Conservation (phyloP, 2,329 filamentous ascomycete genomes). For the Colletotrichum destructivum region DNA sequence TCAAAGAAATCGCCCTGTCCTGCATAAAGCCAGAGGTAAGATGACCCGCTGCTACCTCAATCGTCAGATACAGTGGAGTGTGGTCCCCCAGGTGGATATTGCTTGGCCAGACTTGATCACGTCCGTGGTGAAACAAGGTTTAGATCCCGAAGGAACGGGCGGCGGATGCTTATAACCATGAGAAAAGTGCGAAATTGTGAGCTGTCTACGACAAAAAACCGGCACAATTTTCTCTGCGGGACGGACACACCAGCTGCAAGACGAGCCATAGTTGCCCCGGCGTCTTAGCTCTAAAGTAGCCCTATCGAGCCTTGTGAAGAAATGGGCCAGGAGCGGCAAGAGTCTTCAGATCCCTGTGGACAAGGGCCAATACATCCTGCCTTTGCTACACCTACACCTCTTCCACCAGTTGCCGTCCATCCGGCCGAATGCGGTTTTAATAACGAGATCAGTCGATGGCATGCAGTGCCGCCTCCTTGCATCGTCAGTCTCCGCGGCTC, state of each 20-base stretch:
- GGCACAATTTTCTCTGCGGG: not conserved
- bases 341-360: not conserved
- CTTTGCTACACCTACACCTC: not conserved
- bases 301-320: not conserved
- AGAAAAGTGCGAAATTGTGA: not conserved
- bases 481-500: not conserved
- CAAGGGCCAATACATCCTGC: too few relatives aligned
- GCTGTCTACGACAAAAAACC: not conserved
- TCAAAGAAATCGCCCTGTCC: not conserved
- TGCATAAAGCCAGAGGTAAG: not conserved
- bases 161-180: not conserved
- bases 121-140: conserved; percentile 1
- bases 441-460: not conserved
- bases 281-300: not conserved
- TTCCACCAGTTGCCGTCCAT: not conserved
- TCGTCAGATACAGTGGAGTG: not conserved
- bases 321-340: not conserved
- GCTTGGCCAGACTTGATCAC: not conserved
- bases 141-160: not conserved
- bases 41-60: not conserved
- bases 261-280: not conserved
- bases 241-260: not conserved
- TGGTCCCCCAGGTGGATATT: not conserved
- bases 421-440: too few relatives aligned
- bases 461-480: conserved; percentile 14